These are phyloP conservation scores for Bidens hawaiensis DNA, from an alignment of 140 eudicot genomes.

Conservation along the genomic window DNA sequence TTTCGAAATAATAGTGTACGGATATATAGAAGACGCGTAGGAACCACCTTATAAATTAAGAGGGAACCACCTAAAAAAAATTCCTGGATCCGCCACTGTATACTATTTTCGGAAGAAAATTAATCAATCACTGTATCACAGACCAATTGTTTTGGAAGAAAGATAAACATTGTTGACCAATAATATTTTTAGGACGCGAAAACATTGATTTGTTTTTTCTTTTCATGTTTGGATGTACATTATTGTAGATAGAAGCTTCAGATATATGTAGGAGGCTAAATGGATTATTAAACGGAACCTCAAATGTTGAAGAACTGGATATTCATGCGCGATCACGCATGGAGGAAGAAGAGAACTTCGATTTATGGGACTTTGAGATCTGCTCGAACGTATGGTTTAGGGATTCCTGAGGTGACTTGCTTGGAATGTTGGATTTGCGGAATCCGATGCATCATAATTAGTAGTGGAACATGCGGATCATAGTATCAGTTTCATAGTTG, in stretches of 20 bases:
- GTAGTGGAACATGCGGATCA: background rate
- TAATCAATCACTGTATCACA: too few relatives aligned
- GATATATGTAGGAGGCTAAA: constrained; percentile 22
- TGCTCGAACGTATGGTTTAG: constrained; percentile 9
- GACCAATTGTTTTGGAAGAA: too few relatives aligned
- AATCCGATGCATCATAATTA: background rate
- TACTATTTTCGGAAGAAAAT: too few relatives aligned
- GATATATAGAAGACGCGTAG: too few relatives aligned
- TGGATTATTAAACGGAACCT: constrained; percentile 13
- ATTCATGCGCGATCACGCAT: background rate
- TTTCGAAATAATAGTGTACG: too few relatives aligned
- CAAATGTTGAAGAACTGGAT: background rate
- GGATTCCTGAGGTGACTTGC: background rate
- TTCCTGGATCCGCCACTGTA: too few relatives aligned
- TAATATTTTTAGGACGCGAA: background rate
- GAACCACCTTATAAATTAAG: too few relatives aligned
- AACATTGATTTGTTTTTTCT: background rate
- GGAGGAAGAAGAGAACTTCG: background rate
- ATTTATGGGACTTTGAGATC: constrained; percentile 18
- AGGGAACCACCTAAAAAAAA: too few relatives aligned
- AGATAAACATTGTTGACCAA: too few relatives aligned
- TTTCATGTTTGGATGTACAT: background rate
- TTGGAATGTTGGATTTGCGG: background rate
- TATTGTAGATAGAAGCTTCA: constrained; percentile 11
- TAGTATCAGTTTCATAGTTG: background rate